Evolutionary conservation across 73 alveolate species (phyloP), one percentile per base, ranked within the genome.

Genomic region (Symbiodinium pilosum): DNA sequence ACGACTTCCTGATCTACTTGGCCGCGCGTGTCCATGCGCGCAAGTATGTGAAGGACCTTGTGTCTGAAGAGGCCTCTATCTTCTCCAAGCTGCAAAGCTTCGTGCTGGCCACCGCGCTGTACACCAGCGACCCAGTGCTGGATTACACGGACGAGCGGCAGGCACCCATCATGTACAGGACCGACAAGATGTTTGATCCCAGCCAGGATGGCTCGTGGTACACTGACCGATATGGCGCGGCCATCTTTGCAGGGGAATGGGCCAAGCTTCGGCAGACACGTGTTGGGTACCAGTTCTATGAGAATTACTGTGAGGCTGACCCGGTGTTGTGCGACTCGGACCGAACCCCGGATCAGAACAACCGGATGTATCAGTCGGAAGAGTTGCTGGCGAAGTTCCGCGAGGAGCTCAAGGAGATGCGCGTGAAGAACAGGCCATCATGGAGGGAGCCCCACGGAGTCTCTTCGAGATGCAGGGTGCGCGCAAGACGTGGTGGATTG

Each of bases 401-500:
- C 14, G 59, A 6, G 14, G 59, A 47, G 14, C 59, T 47, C 14
- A 14, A 6, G 21, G 59, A 47, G 59, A 6, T 9, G 59, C 59
- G 59, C 21, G 59, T 47, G 21, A 47, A 47, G 59, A 64, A 64
- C n/a, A 24, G 18, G 71, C 71, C 30, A 4, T 54, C 71, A 54
- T 21, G 18, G 30, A 54, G 71, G 26, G 2, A 14, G 59, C 39
- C 69, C 86, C 86, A 2, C 59, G 94, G 94, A 83, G 59, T 36
- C 75, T 87, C 41, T 54, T 87, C 24, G 86, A 87, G 14, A 36
- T 56, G 86, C 94, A 87, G 40, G 94, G 94, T 43, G 69, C 54
- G 43, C 56, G 41, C 64, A 87, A 87, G 94, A 87, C 86, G 0
- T 87, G 94, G 94, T 87, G 94, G 94, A 87, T 59, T 39, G 94